Percentiles rank a stretch among this genome's conserved stretches.
Conservation (phyloP, 371 early-diverging fungal species). For the Mucor irregularis region DNA sequence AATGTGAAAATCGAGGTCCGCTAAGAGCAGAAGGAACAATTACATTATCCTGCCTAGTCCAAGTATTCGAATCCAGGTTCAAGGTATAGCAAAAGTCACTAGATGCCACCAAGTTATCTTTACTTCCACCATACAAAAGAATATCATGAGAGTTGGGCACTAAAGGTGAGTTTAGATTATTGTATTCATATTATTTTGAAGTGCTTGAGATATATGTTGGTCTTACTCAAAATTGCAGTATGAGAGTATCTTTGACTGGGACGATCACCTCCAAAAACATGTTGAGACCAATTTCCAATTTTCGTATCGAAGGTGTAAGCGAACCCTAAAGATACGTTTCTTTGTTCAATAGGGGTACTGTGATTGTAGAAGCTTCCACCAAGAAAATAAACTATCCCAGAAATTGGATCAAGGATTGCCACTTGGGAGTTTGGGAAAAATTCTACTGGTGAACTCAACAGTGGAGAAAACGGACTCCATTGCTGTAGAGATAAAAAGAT, state of each 20-base stretch:
- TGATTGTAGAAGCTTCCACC: slow-evolving; percentile 1
- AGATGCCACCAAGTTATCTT: not conserved
- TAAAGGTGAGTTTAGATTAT: not conserved
- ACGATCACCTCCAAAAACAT: not conserved
- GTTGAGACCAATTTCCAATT: not conserved
- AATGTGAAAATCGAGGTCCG: too few species aligned
- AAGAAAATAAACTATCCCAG: slow-evolving; percentile 4
- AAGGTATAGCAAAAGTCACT: slow-evolving; percentile 13
- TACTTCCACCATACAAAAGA: slow-evolving; percentile 8
- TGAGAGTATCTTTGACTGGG: slow-evolving; percentile 1
- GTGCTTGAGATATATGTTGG: too few species aligned
- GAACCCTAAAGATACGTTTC: not conserved
- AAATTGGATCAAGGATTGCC: not conserved
- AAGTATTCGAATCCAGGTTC: not conserved
- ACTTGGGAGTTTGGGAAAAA: not conserved
- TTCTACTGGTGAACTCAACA: not conserved
- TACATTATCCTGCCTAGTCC: slow-evolving; percentile 8
- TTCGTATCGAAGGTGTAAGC: slow-evolving; percentile 3
- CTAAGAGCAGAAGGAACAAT: too few species aligned
- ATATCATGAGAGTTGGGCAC: slow-evolving; percentile 14
- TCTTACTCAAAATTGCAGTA: slow-evolving; percentile 7
- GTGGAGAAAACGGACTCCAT: not conserved
- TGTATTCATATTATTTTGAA: not conserved
- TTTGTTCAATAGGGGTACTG: not conserved
- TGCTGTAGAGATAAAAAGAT: too few species aligned